Base-by-base conservation (phyloP, 2,329 filamentous ascomycete genomes). In the Cryoendolithus antarcticus region DNA sequence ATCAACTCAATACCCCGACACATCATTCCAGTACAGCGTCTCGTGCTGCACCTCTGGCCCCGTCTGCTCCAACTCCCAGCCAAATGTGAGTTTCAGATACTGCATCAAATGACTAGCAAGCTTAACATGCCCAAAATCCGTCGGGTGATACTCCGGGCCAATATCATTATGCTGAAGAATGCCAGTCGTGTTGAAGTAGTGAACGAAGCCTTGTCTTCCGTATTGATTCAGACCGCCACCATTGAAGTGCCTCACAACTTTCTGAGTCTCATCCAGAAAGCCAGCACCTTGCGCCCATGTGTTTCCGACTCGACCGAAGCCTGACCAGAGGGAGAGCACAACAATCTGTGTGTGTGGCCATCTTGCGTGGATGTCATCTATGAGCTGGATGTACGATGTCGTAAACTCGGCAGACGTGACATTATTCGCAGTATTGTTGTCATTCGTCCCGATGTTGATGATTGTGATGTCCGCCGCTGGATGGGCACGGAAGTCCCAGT, bases 121-220 rank as follows among this genome's bases (percentile, higher is more conserved):
- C 54, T 78, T 78, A 50, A 77, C 62, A 39, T 75, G 70, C 0
- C 74, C 73, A 6, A 76, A 66, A 49, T 79, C 75, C 0, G 73
- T 78, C 0, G 72, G 74, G 49, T 79, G 75, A 47, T 63, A 75
- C 46, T 66, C 63, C 5, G 74, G 73, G 2, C 63, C 67, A 43
- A 76, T 73, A 49, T 77, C 74, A 45, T 77, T 77, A 49, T 78
- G 72, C 47, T 77, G 70, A 46, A 79, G 51, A 33, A 78, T 72
- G 1, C 74, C 74, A 6, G 66, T 72, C 1, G 71, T 76, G 48
- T 76, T 72, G 58, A 79, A 78, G 47, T 75, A 74, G 49, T 75
- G 68, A 21, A 78, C 70, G 38, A 74, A 77, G 5, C 44, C 42
- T 1, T 32, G 15, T 0, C 65, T 63, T 41, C 65, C 49, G 10